Evolutionary conservation across 2,329 filamentous ascomycete genomes (phyloP).

Genomic region (Emmonsiellopsis sp.): DNA sequence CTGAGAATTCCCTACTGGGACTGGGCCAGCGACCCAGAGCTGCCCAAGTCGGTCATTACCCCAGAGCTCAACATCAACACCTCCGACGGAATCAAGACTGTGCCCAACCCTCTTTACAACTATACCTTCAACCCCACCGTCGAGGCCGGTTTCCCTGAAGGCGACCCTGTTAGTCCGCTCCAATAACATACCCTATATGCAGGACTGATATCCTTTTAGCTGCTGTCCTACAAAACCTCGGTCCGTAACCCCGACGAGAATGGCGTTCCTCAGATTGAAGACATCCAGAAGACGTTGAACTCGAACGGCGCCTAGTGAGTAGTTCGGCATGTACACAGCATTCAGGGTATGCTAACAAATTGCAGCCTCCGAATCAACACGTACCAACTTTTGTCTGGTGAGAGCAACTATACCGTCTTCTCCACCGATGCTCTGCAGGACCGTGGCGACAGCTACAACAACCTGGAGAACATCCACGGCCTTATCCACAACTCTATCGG

Average conservation of each 20-base stretch:
- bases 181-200: not conserved
- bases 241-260: slow-evolving; percentile 13
- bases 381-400: slow-evolving; percentile 21
- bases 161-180: slow-evolving; percentile 9
- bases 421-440: slow-evolving; percentile 14
- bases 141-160: slow-evolving; percentile 15
- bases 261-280: slow-evolving; percentile 10
- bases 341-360: slow-evolving; percentile 3
- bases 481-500: slow-evolving; percentile 47
- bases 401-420: slow-evolving; percentile 20
- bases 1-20: slow-evolving; percentile 44
- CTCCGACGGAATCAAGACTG: slow-evolving; percentile 28
- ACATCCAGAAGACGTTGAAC: slow-evolving; percentile 12
- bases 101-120: slow-evolving; percentile 39
- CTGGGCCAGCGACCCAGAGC: slow-evolving; percentile 31
- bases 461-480: slow-evolving; percentile 40
- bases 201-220: slow-evolving; percentile 5
- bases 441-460: slow-evolving; percentile 13
- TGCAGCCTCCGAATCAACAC: slow-evolving; percentile 15
- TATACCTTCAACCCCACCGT: slow-evolving; percentile 26
- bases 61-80: slow-evolving; percentile 36
- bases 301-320: slow-evolving; percentile 17
- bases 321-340: not conserved
- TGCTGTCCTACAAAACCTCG: slow-evolving; percentile 10
- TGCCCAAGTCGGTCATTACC: slow-evolving; percentile 30